Evolutionary conservation across 106 monocot species (phyloP).

Genomic region (Allium cepa): DNA sequence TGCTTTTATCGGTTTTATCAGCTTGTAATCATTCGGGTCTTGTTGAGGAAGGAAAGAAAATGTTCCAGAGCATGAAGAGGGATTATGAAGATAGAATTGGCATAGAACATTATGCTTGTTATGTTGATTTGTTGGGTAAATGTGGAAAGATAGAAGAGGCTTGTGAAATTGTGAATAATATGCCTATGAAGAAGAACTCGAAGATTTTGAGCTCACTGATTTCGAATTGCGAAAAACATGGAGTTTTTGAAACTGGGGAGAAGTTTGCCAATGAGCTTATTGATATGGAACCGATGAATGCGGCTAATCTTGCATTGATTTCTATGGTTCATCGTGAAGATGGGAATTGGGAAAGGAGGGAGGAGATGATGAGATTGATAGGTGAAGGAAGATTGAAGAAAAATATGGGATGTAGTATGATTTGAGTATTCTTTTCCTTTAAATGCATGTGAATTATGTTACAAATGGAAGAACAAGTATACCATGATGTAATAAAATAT

Average conservation of each 20-base stretch:
- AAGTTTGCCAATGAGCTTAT: conserved; percentile 21
- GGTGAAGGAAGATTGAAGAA: conserved; percentile 15
- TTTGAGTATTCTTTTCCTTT: not conserved
- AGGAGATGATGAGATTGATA: conserved; percentile 21
- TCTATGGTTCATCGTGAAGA: conserved; percentile 24
- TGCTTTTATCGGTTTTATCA: conserved; percentile 35
- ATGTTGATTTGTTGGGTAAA: conserved; percentile 29
- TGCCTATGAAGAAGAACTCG: conserved; percentile 14
- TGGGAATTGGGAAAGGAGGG: conserved; percentile 20
- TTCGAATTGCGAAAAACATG: conserved; percentile 22
- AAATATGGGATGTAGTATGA: conserved; percentile 26
- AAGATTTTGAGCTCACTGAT: conserved; percentile 27
- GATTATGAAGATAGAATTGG: not conserved
- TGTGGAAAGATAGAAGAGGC: conserved; percentile 31
- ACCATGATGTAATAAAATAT: too few relatives aligned
- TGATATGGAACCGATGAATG: conserved; percentile 23
- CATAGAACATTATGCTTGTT: conserved; percentile 35
- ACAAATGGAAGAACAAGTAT: too few relatives aligned
- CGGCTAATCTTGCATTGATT: conserved; percentile 26
- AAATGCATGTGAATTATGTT: too few relatives aligned
- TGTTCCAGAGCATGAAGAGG: conserved; percentile 11
- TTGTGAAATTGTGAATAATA: conserved; percentile 20
- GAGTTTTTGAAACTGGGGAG: conserved; percentile 22
- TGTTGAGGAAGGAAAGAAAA: conserved; percentile 18
- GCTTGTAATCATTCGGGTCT: conserved; percentile 48